Evolutionary conservation across 768 basidiomycete species (phyloP), one percentile per base, ranked within the genome.

Genomic region (Russula ochroleuca): DNA sequence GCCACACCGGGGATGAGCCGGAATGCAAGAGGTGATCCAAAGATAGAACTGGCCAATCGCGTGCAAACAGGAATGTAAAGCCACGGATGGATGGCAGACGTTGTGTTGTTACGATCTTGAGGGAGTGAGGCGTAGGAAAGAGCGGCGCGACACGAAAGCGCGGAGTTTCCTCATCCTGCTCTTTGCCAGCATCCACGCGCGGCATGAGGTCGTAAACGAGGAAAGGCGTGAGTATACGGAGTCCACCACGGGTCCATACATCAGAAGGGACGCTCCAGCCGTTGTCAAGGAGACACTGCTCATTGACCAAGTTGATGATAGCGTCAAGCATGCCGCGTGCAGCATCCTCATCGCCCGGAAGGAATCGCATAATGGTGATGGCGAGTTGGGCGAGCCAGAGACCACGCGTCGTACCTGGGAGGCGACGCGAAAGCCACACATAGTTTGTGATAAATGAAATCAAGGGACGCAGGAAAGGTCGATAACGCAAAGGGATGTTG

Each of bases 21-120:
- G 94, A 95, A 11, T 85, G 85, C 10, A 98, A 77, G 9, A 98
- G 82, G 67, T 94, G 87, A 68, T 92, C 82, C 5, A 97, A 72
- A 0, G 93, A 84, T 0, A 78, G 73, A 48, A 88, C 78, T 6
- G 82, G 72, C 90, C 93, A 96, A 70, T 91, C 87, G 9, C 74
- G 74, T 2, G 75, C 59, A 21, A 83, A 75, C 31, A 83, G 85
- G 54, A 84, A 78, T 0, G 78, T 80, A 54, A 75, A 41, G 41
- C 60, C 13, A 59, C 62, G 40, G 49, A 64, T 48, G 54, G 68
- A 69, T 19, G 76, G 75, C 3, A 76, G 75, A 40, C 78, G 79
- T 60, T 83, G 82, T 0, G 90, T 88, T 5, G 84, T 84, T 31
- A 78, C 78, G 28, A 70, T 74, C 59, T 73, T 77, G 57, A 94